Evolutionary conservation across 371 early-diverging fungal genomes (phyloP).

Genomic region (Mucor plumbeus): DNA sequence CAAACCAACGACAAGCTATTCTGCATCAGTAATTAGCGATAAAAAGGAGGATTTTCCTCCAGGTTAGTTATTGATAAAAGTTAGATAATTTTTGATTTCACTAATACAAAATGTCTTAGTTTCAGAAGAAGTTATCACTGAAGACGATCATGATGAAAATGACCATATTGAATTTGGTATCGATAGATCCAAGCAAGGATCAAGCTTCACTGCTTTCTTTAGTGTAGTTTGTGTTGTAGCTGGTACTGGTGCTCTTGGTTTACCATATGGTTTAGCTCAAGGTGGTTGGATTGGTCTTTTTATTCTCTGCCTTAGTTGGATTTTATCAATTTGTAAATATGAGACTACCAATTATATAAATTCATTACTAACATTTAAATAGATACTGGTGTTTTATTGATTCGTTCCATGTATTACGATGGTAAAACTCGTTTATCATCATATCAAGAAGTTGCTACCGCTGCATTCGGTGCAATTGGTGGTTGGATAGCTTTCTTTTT

Average conservation of each 20-base stretch:
- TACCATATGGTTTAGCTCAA: conserved; percentile 80
- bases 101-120: neutral
- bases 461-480: conserved; percentile 70
- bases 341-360: neutral
- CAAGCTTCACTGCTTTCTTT: conserved; percentile 55
- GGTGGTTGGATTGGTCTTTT: conserved; percentile 42
- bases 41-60: neutral
- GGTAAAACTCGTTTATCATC: conserved; percentile 46
- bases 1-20: neutral
- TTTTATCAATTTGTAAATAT: conserved; percentile 45
- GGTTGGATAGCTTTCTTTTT: conserved; percentile 68
- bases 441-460: conserved; percentile 64
- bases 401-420: conserved; percentile 76
- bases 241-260: conserved; percentile 38
- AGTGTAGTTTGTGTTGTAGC: conserved; percentile 83
- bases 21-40: neutral
- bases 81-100: neutral
- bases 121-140: neutral
- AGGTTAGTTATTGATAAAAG: neutral
- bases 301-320: conserved; percentile 46
- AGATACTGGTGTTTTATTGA: conserved; percentile 74
- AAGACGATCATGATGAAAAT: conserved; percentile 1
- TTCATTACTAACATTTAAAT: neutral
- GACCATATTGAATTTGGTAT: conserved; percentile 19
- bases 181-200: conserved; percentile 29